Evolutionary conservation across 2,329 filamentous ascomycete genomes (phyloP).

Genomic region (Hypoxylon sp.): DNA sequence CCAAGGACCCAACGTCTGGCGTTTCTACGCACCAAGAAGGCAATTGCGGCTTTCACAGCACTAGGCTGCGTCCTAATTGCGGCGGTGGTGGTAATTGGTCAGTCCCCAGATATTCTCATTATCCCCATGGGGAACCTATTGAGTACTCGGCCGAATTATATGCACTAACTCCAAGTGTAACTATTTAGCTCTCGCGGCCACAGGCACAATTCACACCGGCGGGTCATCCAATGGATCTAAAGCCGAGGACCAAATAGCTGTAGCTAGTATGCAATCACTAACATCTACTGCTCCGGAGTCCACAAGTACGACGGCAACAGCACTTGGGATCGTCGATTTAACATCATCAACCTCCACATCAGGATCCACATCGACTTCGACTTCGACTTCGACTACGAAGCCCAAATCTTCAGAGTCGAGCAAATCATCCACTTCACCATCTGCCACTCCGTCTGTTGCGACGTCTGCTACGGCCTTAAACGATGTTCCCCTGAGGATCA

Average conservation of each 20-base stretch:
- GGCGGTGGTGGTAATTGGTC: slow-evolving; percentile 39
- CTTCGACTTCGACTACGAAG: slow-evolving; percentile 16
- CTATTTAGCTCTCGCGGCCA: slow-evolving; percentile 33
- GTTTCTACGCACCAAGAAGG: slow-evolving; percentile 38
- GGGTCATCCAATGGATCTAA: slow-evolving; percentile 25
- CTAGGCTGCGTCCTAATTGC: slow-evolving; percentile 20
- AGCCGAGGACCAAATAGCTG: slow-evolving; percentile 15
- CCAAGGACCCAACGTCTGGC: slow-evolving; percentile 15
- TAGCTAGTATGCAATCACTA: slow-evolving; percentile 6
- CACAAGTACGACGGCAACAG: slow-evolving; percentile 20
- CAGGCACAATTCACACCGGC: slow-evolving; percentile 24
- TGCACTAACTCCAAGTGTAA: slow-evolving; percentile 20
- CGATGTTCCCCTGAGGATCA: slow-evolving; percentile 56
- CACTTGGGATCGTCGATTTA: neutral
- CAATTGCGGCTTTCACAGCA: slow-evolving; percentile 29
- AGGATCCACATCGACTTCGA: slow-evolving; percentile 2
- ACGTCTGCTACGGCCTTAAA: slow-evolving; percentile 17
- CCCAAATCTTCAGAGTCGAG: slow-evolving; percentile 10
- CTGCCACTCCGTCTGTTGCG: slow-evolving; percentile 14
- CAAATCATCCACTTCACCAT: slow-evolving; percentile 13
- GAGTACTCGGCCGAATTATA: neutral
- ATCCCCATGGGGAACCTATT: neutral
- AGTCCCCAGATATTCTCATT: slow-evolving; percentile 11
- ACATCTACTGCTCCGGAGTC: slow-evolving; percentile 7
- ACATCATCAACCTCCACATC: slow-evolving; percentile 10